Evolutionary conservation across 306 rosid genomes (phyloP), one percentile per base, ranked within the genome.

Genomic region (Clitoria ternatea): DNA sequence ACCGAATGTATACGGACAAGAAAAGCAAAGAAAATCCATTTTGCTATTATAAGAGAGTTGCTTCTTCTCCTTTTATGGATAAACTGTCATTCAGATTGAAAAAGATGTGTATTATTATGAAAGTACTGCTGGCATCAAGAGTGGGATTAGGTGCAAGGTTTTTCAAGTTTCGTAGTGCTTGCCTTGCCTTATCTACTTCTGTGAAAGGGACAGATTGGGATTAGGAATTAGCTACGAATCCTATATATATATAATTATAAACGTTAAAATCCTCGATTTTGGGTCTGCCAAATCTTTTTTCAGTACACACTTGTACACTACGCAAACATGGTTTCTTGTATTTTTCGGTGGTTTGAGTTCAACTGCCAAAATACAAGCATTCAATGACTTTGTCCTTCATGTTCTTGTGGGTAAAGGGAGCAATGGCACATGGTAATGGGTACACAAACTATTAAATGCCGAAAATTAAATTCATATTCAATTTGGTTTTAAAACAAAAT

Each of bases 81-180:
- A 66, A 67, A 60, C 32, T 26, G 56, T 27, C 65, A 61, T 33
- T 76, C 22, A 14, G 19, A 71, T 15, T 43, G 85, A 81, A 50
- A 81, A 59, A 35, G 69, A 65, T 70, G 30, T 70, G 61, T 17
- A 13, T n/a, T n/a, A 36, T 59, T 27, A 70, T 26, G 75, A 57
- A 7, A 4, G 62, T 35, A 42, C 1, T 23, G 50, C 33, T 73
- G 70, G 74, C 70, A 68, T 54, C 62, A 74, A 50, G 68, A 64
- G 86, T 74, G 86, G 81, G 83, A 49, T 70, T 74, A 69, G 78
- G 83, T 78, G 78, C 36, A 63, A 10, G 55, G 29, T 49, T 69
- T 73, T 66, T 33, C 53, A 72, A 61, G 20, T 6, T 55, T 50
- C 74, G 61, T n/a, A 61, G 27, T 66, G 61, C 66, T 47, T 15